These are phyloP conservation scores for Phytophthora pinifolia DNA, from an alignment of 352 stramenopile species.

Conservation along the genomic window DNA sequence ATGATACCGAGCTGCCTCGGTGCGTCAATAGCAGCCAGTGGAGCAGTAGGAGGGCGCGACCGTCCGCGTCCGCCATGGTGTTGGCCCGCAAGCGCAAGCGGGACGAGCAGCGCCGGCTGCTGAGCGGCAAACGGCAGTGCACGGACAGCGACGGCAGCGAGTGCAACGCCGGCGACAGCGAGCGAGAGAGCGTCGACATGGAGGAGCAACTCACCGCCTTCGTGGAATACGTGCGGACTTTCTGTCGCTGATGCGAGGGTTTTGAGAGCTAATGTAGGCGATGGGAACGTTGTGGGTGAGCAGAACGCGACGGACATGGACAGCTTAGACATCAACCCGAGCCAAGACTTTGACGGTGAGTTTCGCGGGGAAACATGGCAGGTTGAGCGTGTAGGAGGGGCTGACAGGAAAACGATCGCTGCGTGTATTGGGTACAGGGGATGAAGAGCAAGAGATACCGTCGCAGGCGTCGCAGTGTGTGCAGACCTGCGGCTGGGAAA, in stretches of 20 bases:
- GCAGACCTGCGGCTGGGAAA: slow-evolving; percentile 36
- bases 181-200: slow-evolving; percentile 39
- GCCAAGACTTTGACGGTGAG: slow-evolving; percentile 61
- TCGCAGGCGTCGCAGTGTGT: slow-evolving; percentile 28
- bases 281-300: neutral
- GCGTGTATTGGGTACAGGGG: neutral
- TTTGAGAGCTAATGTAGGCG: slow-evolving; percentile 6
- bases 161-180: slow-evolving; percentile 22
- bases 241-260: slow-evolving; percentile 1
- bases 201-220: slow-evolving; percentile 53
- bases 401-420: too few species aligned
- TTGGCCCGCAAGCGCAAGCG: slow-evolving; percentile 34
- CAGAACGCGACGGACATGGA: slow-evolving; percentile 62
- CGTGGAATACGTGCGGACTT: slow-evolving; percentile 57
- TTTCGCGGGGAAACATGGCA: neutral
- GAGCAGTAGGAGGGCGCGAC: slow-evolving; percentile 11
- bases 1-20: slow-evolving; percentile 9
- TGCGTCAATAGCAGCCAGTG: slow-evolving; percentile 6
- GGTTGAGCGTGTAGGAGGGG: too few species aligned
- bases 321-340: slow-evolving; percentile 56
- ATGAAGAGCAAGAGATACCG: slow-evolving; percentile 18
- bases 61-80: slow-evolving; percentile 35
- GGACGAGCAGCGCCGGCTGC: slow-evolving; percentile 27
- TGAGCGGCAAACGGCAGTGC: slow-evolving; percentile 25
- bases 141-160: slow-evolving; percentile 31